Conservation (phyloP, 176 grass and related monocot genomes). For the Hordeum vulgare region MorexV3_pseudomolecules_assembly NC_058520.1:16482990-16483489, state of each 20-base stretch:
- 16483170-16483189: slow-evolving; percentile 96
- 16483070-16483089: too few relatives aligned
- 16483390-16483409: slow-evolving; percentile 61
- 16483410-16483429: slow-evolving; percentile 88
- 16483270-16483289: slow-evolving; percentile 88
- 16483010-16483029: too few relatives aligned
- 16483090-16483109: too few relatives aligned
- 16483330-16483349: slow-evolving; percentile 86
- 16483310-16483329: slow-evolving; percentile 86
- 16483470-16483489: slow-evolving; percentile 67
- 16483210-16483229: slow-evolving; percentile 89
- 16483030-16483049: too few relatives aligned
- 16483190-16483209: slow-evolving; percentile 88
- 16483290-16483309: slow-evolving; percentile 93
- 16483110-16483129: too few relatives aligned
- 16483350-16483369: slow-evolving; percentile 94
- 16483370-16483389: slow-evolving; percentile 61
- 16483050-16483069: too few relatives aligned
- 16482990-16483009: too few relatives aligned
- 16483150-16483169: slow-evolving; percentile 57
- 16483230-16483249: slow-evolving; percentile 89
- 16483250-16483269: slow-evolving; percentile 96
- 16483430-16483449: slow-evolving; percentile 87
- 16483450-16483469: slow-evolving; percentile 68
- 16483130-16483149: too few relatives aligned